Base-by-base conservation (phyloP, 257 asterid genomes). In the Ophiorrhiza pumila region DNA sequence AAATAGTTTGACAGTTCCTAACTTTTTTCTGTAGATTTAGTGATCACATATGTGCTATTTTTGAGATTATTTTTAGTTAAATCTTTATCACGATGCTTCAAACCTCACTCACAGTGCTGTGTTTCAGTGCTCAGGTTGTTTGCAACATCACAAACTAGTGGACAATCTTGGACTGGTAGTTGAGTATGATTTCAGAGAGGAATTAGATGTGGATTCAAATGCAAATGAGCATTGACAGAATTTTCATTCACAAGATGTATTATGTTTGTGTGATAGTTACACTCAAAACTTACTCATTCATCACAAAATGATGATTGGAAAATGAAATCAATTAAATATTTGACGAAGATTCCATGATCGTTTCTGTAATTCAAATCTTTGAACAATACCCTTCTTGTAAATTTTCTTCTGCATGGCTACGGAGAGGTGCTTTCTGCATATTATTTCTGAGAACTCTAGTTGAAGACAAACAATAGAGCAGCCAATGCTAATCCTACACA, bases 161-260 rank as follows among this genome's bases (percentile, higher is more conserved):
- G 97, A 95, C 90, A 95, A 95, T 81, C 99, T 92, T 56, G 97
- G 94, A 56, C 92, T 92, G 72, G 92, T 89, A 67, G 83, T 87
- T 41, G 96, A 91, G 80, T 90, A 91, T 88, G 85, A 88, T 76
- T 83, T 91, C 63, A 83, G 77, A 80, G 94, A 89, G 71, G 95
- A 86, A 73, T 56, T 27, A 65, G 85, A 77, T 77, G n/a, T 62
- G 52, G 87, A 82, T 86, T 77, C 83, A 75, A 82, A 65, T 79
- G 76, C 75, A 31, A 85, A 83, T 79, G 76, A 77, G 72, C 80
- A 64, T 65, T 89, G 84, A 87, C 55, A 57, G 56, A 62, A 78
- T 69, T 37, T 61, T 35, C 20, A 47, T 52, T 60, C 10, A 29
- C 23, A 63, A 68, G 18, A 73, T 49, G 60, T 17, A 72, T 31